Base-by-base conservation (phyloP, 2,329 filamentous ascomycete genomes). In the Arthrocladium fulminans region DNA sequence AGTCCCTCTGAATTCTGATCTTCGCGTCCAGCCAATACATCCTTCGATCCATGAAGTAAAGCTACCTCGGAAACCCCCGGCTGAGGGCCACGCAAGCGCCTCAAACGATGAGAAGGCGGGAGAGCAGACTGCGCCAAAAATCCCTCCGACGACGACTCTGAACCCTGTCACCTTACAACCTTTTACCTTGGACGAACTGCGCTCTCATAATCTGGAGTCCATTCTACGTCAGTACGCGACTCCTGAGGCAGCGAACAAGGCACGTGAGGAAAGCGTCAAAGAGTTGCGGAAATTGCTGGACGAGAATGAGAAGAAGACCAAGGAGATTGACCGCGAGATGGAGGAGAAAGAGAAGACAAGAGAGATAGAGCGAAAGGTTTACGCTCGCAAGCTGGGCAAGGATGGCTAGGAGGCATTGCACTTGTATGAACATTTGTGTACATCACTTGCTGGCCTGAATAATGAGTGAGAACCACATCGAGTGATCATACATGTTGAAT, bases 271-370 rank as follows among this genome's bases (percentile, higher is more conserved):
- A 3, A 30, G 34, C 15, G 53, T 50, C 3, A 39, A 43, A 32
- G 32, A 52, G 49, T 23, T 58, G 46, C 54, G 46, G 30, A 50
- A 53, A 39, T 7, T 17, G 24, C 48, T 47, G 25, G 44, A 44
- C n/a, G 51, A 50, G 34, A 49, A 52, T 22, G 40, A 55, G 30
- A 47, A 51, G n/a, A 51, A 56, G 39, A 43, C 15, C 6, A 53
- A 52, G 20, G 38, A 57, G 44, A 53, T 57, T 34, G 53, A 57
- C 27, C 35, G 52, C 25, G 56, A 58, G 32, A 56, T 57, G 48
- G 53, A 56, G 15, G 56, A 57, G 41, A 58, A 57, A 39, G 56
- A 57, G 41, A 58, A 58, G 46, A 57, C 52, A 10, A 45, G 56
- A 9, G 56, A 58, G 51, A 55, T 57, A 4, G 56, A 58, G 52